Evolutionary conservation across 2,329 filamentous ascomycete genomes (phyloP), one percentile per base, ranked within the genome.

Genomic region (Alternaria infectoria): DNA sequence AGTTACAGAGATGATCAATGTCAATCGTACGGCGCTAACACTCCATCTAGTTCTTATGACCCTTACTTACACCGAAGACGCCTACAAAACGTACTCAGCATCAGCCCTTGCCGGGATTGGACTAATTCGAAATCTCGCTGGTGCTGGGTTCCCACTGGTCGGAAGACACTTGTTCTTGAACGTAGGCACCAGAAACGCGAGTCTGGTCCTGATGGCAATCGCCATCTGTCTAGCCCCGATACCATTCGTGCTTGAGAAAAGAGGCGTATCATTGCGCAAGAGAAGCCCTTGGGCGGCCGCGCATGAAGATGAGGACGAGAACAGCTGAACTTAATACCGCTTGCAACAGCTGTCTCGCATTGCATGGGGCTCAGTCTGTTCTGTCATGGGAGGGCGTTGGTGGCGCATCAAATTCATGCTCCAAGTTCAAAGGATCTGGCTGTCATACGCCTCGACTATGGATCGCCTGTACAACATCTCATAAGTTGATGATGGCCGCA

Each of bases 51-150:
- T 85, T 50, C 75, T 86, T 4, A 84, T 84, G 77, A 83, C 83
- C 2, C 79, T 84, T 36, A 83, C 81, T 5, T 85, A 84, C 62
- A 83, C 82, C 3, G 83, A 84, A 57, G 83, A 85, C 62, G 80
- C 81, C 7, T 85, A 85, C 64, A 81, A 83, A 68, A 76, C 80
- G 3, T 82, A 77, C 63, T 81, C 79, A 10, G 81, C 81, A 5
- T 80, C 77, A 15, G 81, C 81, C 1, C 74, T 83, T 6, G 81
- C 81, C 13, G 81, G 80, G 0, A 80, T 82, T 11, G 80, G 80
- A 8, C 62, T 82, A 6, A 69, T 80, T 11, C 69, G 80, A 4
- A 82, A 82, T 61, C 47, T 81, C 0, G 78, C 77, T 30, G 80
- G 77, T 8, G 76, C 77, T 49, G 71, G 61, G 0, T 80, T 80